phyloP scores from a whole-genome alignment of 2,329 filamentous ascomycete species.

The Diaporthe humulicola region DNA sequence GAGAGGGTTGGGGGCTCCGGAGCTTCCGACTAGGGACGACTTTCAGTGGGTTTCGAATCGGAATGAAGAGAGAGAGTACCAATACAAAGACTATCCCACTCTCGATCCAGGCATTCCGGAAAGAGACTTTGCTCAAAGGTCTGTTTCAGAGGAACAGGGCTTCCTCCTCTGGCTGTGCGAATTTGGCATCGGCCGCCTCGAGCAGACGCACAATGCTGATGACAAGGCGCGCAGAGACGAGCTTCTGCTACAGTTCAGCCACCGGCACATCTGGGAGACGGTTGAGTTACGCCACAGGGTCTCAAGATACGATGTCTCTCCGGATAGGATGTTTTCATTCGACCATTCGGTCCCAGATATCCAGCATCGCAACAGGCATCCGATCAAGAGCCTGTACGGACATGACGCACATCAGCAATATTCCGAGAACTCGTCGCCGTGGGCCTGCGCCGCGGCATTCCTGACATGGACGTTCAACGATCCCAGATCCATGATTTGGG shows the following conservation, averaged over 20 bases:
- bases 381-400: slow-evolving; percentile 14
- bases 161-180: slow-evolving; percentile 28
- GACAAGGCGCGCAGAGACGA: background rate
- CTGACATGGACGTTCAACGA: background rate
- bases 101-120: background rate
- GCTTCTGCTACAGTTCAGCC: background rate
- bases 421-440: background rate
- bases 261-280: background rate
- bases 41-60: background rate
- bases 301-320: background rate
- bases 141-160: background rate
- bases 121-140: background rate
- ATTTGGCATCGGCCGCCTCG: background rate
- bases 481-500: too few species aligned
- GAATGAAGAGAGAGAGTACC: rapidly evolving
- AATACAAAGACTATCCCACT: background rate
- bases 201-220: background rate
- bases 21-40: background rate
- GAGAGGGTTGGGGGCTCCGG: background rate
- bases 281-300: background rate
- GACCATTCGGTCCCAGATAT: too few species aligned
- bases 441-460: slow-evolving; percentile 13
- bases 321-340: too few species aligned
- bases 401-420: background rate
- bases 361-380: slow-evolving; percentile 1